A percentile compares a stretch with the other conserved stretches of the same genome.
These are phyloP conservation scores for Septoria petroselini DNA, from an alignment of 2,329 filamentous ascomycete genomes.

Conservation along the genomic window DNA sequence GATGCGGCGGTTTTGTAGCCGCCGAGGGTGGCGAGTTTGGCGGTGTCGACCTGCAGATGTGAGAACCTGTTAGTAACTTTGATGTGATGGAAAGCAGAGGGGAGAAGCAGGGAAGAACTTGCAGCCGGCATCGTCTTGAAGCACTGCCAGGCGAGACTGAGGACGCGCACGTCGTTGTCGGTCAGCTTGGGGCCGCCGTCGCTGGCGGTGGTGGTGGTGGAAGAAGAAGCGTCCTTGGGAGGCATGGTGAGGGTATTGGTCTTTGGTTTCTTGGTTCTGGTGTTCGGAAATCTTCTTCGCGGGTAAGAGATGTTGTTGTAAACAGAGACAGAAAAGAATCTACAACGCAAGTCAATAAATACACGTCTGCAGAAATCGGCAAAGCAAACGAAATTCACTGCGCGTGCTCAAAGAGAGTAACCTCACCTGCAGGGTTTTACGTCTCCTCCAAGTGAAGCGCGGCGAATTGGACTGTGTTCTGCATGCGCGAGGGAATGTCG, in stretches of 20 bases:
- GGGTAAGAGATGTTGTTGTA: not conserved
- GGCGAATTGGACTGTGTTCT: not conserved
- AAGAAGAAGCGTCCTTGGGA: conserved; percentile 1
- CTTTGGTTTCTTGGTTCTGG: not conserved
- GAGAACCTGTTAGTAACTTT: not conserved
- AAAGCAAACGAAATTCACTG: too few relatives aligned
- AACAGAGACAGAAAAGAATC: not conserved
- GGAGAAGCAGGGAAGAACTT: not conserved
- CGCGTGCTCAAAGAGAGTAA: too few relatives aligned
- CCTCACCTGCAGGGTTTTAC: too few relatives aligned
- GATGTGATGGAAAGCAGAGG: not conserved
- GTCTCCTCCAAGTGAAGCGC: too few relatives aligned
- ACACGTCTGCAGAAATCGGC: not conserved
- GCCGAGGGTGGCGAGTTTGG: conserved; percentile 21
- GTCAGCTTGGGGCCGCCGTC: conserved; percentile 4
- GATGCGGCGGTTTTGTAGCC: conserved; percentile 26
- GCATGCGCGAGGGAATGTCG: not conserved
- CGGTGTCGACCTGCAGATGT: conserved; percentile 25
- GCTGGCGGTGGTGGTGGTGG: not conserved
- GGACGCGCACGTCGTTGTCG: conserved; percentile 13
- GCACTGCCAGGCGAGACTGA: conserved; percentile 17
- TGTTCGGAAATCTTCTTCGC: not conserved
- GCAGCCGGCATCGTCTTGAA: conserved; percentile 15
- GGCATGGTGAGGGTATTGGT: conserved; percentile 1
- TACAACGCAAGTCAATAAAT: not conserved